Conservation (phyloP, 805 yeast species). For the Schwanniomyces occidentalis region DNA sequence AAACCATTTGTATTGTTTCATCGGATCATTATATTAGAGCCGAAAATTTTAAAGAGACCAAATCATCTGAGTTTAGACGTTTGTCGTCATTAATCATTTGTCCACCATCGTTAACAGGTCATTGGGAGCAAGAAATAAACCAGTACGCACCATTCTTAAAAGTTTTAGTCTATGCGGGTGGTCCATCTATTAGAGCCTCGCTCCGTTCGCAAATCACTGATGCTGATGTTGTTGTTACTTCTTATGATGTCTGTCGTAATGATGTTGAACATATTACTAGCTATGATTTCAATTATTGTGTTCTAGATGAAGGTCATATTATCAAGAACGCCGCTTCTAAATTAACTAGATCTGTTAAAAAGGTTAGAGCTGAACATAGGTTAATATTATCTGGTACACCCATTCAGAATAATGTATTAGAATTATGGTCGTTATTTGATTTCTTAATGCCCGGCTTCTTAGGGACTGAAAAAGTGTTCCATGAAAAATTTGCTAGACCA, state of each 20-base stretch:
- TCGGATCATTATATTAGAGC: constrained; percentile 90
- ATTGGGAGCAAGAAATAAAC: constrained; percentile 94
- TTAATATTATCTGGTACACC: constrained; percentile 95
- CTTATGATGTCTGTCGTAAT: constrained; percentile 94
- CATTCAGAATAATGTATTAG: constrained; percentile 94
- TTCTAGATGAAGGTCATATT: constrained; percentile 96
- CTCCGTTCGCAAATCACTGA: constrained; percentile 51
- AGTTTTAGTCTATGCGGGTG: constrained; percentile 89
- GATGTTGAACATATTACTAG: constrained; percentile 66
- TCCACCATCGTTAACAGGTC: constrained; percentile 98
- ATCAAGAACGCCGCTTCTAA: constrained; percentile 90
- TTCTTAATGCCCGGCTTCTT: constrained; percentile 98
- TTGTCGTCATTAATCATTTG: constrained; percentile 87
- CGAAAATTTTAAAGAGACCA: constrained; percentile 62
- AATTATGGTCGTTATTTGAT: constrained; percentile 96
- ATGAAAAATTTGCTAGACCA: constrained; percentile 96
- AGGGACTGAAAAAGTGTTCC: constrained; percentile 92
- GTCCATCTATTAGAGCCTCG: constrained; percentile 68
- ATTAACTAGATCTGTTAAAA: constrained; percentile 84
- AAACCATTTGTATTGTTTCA: constrained; percentile 94
- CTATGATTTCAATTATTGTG: constrained; percentile 86
- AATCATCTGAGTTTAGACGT: constrained; percentile 64
- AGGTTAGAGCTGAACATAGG: constrained; percentile 81
- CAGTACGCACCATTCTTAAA: constrained; percentile 87
- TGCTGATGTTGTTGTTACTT: constrained; percentile 88